phyloP scores from a whole-genome alignment of 1,139 yeast genomes.

The Suzukiozyma palmioleophila region DNA sequence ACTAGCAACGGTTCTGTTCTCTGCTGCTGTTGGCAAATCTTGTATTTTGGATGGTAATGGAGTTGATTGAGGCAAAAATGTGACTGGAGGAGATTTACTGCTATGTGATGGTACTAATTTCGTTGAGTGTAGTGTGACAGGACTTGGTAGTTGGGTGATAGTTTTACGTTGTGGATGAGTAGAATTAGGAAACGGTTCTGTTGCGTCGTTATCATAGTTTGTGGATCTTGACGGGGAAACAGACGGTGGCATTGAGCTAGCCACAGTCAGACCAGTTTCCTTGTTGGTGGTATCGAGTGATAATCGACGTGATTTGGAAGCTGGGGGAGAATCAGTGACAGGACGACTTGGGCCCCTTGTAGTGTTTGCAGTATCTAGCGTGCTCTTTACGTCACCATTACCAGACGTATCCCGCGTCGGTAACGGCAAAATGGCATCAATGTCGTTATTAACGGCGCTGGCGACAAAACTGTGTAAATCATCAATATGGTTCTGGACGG shows the following conservation, averaged over 20 bases:
- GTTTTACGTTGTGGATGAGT: not conserved
- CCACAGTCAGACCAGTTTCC: too few species aligned
- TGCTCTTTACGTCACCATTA: too few species aligned
- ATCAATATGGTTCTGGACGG: slow-evolving; percentile 17
- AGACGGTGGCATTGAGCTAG: too few species aligned
- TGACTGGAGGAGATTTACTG: not conserved
- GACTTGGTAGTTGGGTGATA: slow-evolving; percentile 3
- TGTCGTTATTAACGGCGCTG: not conserved
- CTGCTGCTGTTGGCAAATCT: not conserved
- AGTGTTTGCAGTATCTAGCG: too few species aligned
- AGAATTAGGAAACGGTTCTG: not conserved
- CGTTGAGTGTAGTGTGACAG: not conserved
- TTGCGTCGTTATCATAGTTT: not conserved
- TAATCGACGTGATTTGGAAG: too few species aligned
- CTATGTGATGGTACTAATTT: not conserved
- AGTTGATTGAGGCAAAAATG: not conserved
- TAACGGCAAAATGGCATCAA: too few species aligned
- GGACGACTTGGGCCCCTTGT: too few species aligned
- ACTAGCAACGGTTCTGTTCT: not conserved
- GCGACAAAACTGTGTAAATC: slow-evolving; percentile 16
- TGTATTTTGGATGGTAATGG: not conserved
- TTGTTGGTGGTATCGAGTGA: too few species aligned
- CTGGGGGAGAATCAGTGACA: too few species aligned
- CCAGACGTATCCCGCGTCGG: too few species aligned
- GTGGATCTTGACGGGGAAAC: not conserved